These are phyloP conservation scores for Euphorbia peplus DNA, from an alignment of 345 rosid species.

Conservation along the genomic window DNA sequence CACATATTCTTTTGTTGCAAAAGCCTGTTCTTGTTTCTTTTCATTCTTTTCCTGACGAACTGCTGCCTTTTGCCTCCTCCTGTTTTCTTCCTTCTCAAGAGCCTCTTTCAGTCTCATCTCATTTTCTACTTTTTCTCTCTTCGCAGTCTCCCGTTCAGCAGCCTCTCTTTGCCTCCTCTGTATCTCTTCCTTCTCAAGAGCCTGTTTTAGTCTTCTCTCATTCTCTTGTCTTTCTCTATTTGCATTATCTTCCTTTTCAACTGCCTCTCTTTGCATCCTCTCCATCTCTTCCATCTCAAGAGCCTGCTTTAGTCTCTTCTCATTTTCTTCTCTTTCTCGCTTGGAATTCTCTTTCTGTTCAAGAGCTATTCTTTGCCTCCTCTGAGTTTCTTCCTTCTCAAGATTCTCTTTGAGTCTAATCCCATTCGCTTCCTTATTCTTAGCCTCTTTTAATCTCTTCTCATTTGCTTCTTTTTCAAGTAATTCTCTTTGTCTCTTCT, in stretches of 20 bases:
- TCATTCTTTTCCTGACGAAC: constrained; percentile 37
- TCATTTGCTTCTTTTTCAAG: constrained; percentile 35
- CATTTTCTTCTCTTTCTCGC: constrained; percentile 24
- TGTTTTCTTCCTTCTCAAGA: constrained; percentile 29
- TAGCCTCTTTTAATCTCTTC: constrained; percentile 34
- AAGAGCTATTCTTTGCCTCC: constrained; percentile 26
- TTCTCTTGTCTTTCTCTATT: constrained; percentile 19
- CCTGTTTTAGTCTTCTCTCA: constrained; percentile 30
- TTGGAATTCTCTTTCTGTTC: constrained; percentile 27
- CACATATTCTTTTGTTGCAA: constrained; percentile 45
- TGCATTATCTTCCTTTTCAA: constrained; percentile 27
- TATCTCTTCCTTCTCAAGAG: constrained; percentile 29
- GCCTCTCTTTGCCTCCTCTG: constrained; percentile 32
- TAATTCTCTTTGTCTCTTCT: constrained; percentile 33
- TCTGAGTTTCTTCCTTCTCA: background rate
- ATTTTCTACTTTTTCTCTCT: constrained; percentile 31
- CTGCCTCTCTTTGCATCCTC: constrained; percentile 29
- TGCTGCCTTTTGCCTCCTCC: constrained; percentile 35
- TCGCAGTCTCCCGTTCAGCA: constrained; percentile 31
- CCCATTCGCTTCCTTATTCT: constrained; percentile 35
- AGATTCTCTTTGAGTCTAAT: constrained; percentile 14
- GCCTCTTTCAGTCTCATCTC: constrained; percentile 35
- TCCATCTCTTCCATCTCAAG: constrained; percentile 32
- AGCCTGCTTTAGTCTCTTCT: constrained; percentile 29
- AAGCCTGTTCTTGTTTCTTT: constrained; percentile 34